Evolutionary conservation across 441 rosid species (phyloP), one percentile per base, ranked within the genome.

Genomic region (Melastoma candidum): DNA sequence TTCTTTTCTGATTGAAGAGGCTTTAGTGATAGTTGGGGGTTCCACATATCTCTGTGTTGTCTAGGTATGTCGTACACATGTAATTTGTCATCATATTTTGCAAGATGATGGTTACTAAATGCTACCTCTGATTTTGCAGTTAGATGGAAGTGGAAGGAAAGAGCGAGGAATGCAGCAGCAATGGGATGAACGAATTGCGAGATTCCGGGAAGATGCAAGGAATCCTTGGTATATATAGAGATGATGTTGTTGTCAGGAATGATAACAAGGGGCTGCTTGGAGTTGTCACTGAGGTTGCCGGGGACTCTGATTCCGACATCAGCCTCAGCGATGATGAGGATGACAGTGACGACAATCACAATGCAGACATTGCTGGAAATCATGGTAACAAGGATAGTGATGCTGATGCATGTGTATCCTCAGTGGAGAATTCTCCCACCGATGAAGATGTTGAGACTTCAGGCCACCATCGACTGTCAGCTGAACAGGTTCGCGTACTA

Each of bases 221-320:
- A 57, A 73, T 70, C 48, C 84, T 81, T 0, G 74, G 66, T 63
- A 66, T 87, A 53, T 89, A 84, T 59, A 68, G 90, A 57, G 83
- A 93, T 68, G 99, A 93, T 36, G 7, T 36, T 73, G 71, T 87
- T 58, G 96, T 93, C 51, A 76, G 74, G 56, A 78, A 74, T 69
- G 80, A 71, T 54, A 74, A 11, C 39, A 77, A 51, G 51, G 80
- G 82, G 48, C 67, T 59, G 48, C 69, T 85, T 58, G 99, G 99
- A 48, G 74, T 93, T 74, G 97, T 93, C 48, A 80, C 84, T 56
- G 96, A 83, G 69, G 94, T 87, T 61, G 88, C 90, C 24, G 93
- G 95, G 63, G 97, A 85, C 67, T 84, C 88, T 0, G 97, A 93
- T 73, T 81, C 97, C 13, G 97, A 89, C 47, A 74, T 73, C 49